A percentile compares a stretch with the other conserved stretches of the same genome.
phyloP scores from a whole-genome alignment of 208 protist species.

The Borovskyia barvae region DNA sequence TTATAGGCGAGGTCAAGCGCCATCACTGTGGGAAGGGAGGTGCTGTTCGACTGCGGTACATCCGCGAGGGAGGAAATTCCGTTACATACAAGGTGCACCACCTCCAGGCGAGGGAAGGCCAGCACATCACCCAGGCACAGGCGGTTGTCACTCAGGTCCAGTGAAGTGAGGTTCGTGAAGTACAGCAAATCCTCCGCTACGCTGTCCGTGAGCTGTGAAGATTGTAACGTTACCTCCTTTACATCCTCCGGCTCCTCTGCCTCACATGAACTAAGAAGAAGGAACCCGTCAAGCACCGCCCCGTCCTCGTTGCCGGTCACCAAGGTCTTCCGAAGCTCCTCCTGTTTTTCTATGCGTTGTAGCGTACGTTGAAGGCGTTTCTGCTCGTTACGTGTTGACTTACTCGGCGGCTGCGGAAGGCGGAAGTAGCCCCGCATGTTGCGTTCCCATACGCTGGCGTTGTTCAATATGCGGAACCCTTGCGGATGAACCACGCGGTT shows the following conservation, averaged over 20 bases:
- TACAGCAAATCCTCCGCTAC: slow-evolving; percentile 73
- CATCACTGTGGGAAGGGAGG: slow-evolving; percentile 25
- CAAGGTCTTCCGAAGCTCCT: slow-evolving; percentile 33
- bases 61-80: slow-evolving; percentile 47
- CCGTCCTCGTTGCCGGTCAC: slow-evolving; percentile 30
- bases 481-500: slow-evolving; percentile 71
- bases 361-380: slow-evolving; percentile 38
- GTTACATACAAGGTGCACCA: slow-evolving; percentile 82
- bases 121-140: slow-evolving; percentile 67
- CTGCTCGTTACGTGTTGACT: slow-evolving; percentile 39
- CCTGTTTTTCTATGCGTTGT: slow-evolving; percentile 35
- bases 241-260: slow-evolving; percentile 69
- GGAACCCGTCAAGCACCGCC: slow-evolving; percentile 77
- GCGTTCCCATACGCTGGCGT: slow-evolving; percentile 68
- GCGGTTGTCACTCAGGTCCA: slow-evolving; percentile 85
- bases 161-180: slow-evolving; percentile 63
- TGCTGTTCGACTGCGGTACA: slow-evolving; percentile 18
- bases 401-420: slow-evolving; percentile 68
- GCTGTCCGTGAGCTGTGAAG: slow-evolving; percentile 54
- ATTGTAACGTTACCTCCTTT: slow-evolving; percentile 65
- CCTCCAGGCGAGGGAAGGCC: slow-evolving; percentile 54
- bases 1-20: slow-evolving; percentile 90
- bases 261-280: slow-evolving; percentile 64
- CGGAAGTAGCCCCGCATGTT: slow-evolving; percentile 85
- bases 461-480: slow-evolving; percentile 85